These are phyloP conservation scores for Blastomyces silverae DNA, from an alignment of 2,329 filamentous ascomycete species.

Conservation along the genomic window DNA sequence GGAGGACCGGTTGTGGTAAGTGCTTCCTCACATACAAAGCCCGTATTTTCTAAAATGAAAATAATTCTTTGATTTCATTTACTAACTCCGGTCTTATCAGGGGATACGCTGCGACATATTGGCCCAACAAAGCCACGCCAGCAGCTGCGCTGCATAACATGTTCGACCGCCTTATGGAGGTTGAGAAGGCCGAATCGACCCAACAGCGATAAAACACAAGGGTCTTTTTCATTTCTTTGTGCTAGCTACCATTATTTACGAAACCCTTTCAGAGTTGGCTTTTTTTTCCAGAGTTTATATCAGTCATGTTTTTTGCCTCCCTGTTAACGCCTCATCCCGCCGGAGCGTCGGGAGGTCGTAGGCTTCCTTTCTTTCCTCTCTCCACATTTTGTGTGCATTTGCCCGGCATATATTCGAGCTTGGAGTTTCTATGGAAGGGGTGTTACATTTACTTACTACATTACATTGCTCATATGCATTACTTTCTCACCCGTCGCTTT, in stretches of 20 bases:
- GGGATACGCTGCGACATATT: constrained; percentile 43
- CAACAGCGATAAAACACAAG: constrained; percentile 1
- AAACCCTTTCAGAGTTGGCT: not conserved
- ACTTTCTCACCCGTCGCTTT: not conserved
- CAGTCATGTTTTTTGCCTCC: not conserved
- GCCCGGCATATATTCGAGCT: constrained; percentile 6
- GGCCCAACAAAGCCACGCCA: constrained; percentile 39
- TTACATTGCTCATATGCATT: not conserved
- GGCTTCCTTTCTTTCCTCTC: not conserved
- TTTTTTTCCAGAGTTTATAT: not conserved
- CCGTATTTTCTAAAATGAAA: not conserved
- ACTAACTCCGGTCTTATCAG: constrained; percentile 23
- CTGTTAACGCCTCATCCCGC: not conserved
- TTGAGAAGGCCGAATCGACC: constrained; percentile 15
- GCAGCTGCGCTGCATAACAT: constrained; percentile 21
- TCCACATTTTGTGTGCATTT: not conserved
- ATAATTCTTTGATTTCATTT: not conserved
- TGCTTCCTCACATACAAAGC: constrained; percentile 16
- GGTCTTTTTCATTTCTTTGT: not conserved
- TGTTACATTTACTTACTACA: not conserved
- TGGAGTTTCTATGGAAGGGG: constrained; percentile 2
- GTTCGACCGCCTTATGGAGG: constrained; percentile 19
- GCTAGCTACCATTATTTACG: not conserved
- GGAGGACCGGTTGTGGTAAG: constrained; percentile 43
- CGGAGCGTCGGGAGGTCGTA: not conserved